Percentiles rank a stretch among this genome's conserved stretches.
These are phyloP conservation scores for Hygrocybe punicea DNA, from an alignment of 768 basidiomycete genomes.

Conservation along the genomic window DNA sequence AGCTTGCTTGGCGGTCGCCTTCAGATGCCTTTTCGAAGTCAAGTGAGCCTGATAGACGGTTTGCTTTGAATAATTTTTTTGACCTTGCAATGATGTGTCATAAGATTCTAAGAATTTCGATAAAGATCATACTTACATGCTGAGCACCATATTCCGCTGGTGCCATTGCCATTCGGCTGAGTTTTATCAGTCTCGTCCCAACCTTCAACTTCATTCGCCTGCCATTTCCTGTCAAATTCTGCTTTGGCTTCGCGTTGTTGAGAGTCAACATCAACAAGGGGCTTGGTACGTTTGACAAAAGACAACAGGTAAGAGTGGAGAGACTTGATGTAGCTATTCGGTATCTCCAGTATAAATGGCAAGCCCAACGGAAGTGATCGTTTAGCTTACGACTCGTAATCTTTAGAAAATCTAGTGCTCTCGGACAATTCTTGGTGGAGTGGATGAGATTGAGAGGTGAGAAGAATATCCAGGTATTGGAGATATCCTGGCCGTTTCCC, in stretches of 20 bases:
- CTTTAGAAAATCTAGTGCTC: conserved; percentile 64
- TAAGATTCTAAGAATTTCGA: conserved; percentile 9
- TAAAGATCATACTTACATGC: conserved; percentile 65
- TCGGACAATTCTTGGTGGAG: conserved; percentile 69
- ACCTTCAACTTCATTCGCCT: conserved; percentile 63
- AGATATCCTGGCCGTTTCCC: conserved; percentile 84
- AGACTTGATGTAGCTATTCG: conserved; percentile 71
- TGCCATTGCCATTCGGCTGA: conserved; percentile 42
- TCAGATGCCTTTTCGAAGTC: conserved; percentile 93
- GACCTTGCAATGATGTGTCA: conserved; percentile 52
- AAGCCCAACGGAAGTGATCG: conserved; percentile 3
- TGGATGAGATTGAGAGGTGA: conserved; percentile 55
- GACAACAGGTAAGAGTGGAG: conserved; percentile 83
- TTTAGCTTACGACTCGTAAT: conserved; percentile 68
- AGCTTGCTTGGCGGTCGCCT: conserved; percentile 77
- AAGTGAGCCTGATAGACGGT: conserved; percentile 97
- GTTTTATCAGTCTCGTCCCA: conserved; percentile 65
- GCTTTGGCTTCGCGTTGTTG: conserved; percentile 60
- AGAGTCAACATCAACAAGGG: conserved; percentile 70
- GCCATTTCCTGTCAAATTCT: conserved; percentile 82
- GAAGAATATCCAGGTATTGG: conserved; percentile 87
- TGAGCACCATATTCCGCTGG: conserved; percentile 85
- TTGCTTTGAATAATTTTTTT: conserved; percentile 93
- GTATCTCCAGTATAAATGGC: conserved; percentile 6
- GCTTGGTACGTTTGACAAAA: conserved; percentile 81